Evolutionary conservation across 495 filamentous ascomycete genomes (phyloP).

Genomic region (Penicillium ucsense): DNA sequence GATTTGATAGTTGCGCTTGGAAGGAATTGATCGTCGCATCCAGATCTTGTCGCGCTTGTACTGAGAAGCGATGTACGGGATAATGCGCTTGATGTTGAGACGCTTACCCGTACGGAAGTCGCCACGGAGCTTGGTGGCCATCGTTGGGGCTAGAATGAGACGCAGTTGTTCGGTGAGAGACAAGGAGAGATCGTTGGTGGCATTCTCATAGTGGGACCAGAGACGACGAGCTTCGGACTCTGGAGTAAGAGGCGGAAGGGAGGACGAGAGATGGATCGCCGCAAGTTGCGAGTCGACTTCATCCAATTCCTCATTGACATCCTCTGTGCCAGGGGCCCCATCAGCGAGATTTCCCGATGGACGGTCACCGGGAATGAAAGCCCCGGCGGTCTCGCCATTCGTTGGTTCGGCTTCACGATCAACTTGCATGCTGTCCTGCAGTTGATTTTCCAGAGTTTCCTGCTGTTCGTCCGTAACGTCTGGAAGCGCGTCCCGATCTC

Average conservation of each 20-base stretch:
- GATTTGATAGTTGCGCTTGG: conserved; percentile 91
- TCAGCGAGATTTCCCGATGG: conserved; percentile 23
- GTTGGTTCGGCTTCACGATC: conserved; percentile 24
- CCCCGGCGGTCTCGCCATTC: conserved; percentile 33
- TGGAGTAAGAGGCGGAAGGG: conserved; percentile 29
- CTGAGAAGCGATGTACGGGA: conserved; percentile 92
- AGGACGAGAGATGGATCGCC: conserved; percentile 56
- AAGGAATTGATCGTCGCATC: conserved; percentile 87
- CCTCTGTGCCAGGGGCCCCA: conserved; percentile 28
- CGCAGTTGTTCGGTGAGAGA: conserved; percentile 86
- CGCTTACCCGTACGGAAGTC: conserved; percentile 97
- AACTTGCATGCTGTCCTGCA: conserved; percentile 40
- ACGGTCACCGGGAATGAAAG: conserved; percentile 32
- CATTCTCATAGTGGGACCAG: conserved; percentile 76
- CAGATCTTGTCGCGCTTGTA: conserved; percentile 99
- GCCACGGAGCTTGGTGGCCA: conserved; percentile 91
- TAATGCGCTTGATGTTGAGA: conserved; percentile 97
- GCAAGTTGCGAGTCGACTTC: conserved; percentile 65
- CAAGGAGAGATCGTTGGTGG: conserved; percentile 77
- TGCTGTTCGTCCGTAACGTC: conserved; percentile 48
- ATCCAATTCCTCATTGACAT: conserved; percentile 51
- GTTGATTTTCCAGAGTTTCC: conserved; percentile 38
- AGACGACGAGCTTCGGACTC: conserved; percentile 59
- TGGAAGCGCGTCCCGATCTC: conserved; percentile 45
- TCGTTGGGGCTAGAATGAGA: conserved; percentile 86